Evolutionary conservation across 2,329 filamentous ascomycete genomes (phyloP).

Genomic region (Stagonosporopsis tanaceti): DNA sequence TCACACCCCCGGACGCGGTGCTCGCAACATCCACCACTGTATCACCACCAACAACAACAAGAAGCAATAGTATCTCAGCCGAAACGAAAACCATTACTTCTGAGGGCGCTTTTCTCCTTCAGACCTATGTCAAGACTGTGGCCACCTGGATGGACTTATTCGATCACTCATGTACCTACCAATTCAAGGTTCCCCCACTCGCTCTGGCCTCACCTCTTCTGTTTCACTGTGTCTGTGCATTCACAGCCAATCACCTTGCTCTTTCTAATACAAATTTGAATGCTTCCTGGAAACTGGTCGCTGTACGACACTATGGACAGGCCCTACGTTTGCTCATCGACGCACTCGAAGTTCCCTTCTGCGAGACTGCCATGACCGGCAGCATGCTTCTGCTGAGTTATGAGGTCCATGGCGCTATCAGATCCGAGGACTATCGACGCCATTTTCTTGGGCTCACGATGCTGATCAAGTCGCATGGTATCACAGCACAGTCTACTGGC

Average conservation of each 20-base stretch:
- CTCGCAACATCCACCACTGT: conserved; percentile 23
- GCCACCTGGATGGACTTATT: conserved; percentile 49
- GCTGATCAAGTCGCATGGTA: conserved; percentile 40
- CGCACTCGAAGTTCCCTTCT: conserved; percentile 34
- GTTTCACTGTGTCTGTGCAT: conserved; percentile 46
- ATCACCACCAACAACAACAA: conserved; percentile 19
- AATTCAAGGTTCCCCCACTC: conserved; percentile 39
- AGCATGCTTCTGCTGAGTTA: conserved; percentile 47
- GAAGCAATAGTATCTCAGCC: conserved; percentile 5
- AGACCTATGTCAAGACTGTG: conserved; percentile 44
- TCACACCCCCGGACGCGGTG: conserved; percentile 18
- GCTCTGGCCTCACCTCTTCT: conserved; percentile 41
- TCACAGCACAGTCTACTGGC: conserved; percentile 39
- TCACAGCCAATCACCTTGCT: conserved; percentile 46
- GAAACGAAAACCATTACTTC: conserved; percentile 29
- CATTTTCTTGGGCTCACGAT: conserved; percentile 44
- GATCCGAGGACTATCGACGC: conserved; percentile 39
- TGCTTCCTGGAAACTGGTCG: conserved; percentile 42
- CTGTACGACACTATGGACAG: conserved; percentile 42
- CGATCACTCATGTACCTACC: conserved; percentile 42
- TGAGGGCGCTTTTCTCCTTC: conserved; percentile 44
- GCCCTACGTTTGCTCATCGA: conserved; percentile 41
- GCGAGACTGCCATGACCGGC: conserved; percentile 42
- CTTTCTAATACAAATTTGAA: conserved; percentile 33
- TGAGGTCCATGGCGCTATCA: conserved; percentile 39